These are phyloP conservation scores for Vicia faba DNA, from an alignment of 306 rosid species.

Conservation along the genomic window DNA sequence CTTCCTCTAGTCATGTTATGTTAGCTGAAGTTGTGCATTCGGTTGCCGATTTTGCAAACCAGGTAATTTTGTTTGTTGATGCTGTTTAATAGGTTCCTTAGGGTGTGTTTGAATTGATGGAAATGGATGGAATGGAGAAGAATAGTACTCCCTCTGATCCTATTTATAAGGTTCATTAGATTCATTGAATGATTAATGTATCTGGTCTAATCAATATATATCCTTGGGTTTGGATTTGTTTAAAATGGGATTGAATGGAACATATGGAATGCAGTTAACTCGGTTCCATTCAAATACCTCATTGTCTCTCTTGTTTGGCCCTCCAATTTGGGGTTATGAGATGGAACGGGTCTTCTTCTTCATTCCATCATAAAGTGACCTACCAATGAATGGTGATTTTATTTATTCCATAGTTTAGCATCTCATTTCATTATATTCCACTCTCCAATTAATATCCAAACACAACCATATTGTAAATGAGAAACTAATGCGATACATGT, in stretches of 20 bases:
- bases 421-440: not conserved
- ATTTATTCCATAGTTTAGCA: not conserved
- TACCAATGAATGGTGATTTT: not conserved
- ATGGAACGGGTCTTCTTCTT: not conserved
- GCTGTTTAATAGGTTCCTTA: slow-evolving; percentile 1
- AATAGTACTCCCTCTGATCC: not conserved
- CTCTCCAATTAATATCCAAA: slow-evolving; percentile 2
- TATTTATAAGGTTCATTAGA: too few relatives aligned
- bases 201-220: not conserved
- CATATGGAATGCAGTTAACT: not conserved
- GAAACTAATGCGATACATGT: slow-evolving; percentile 42
- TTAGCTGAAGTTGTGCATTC: slow-evolving; percentile 94
- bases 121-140: not conserved
- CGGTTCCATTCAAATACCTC: not conserved
- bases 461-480: not conserved
- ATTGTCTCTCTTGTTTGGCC: not conserved
- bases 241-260: slow-evolving; percentile 10
- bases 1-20: slow-evolving; percentile 91
- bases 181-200: too few relatives aligned
- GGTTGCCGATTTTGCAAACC: slow-evolving; percentile 91
- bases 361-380: slow-evolving; percentile 20
- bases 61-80: slow-evolving; percentile 49
- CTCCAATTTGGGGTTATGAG: slow-evolving; percentile 5
- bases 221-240: not conserved
- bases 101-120: not conserved